Percentiles rank a stretch among this genome's conserved stretches.
Evolutionary conservation across 2,329 filamentous ascomycete species (phyloP).

Genomic region (Talaromyces sp.): DNA sequence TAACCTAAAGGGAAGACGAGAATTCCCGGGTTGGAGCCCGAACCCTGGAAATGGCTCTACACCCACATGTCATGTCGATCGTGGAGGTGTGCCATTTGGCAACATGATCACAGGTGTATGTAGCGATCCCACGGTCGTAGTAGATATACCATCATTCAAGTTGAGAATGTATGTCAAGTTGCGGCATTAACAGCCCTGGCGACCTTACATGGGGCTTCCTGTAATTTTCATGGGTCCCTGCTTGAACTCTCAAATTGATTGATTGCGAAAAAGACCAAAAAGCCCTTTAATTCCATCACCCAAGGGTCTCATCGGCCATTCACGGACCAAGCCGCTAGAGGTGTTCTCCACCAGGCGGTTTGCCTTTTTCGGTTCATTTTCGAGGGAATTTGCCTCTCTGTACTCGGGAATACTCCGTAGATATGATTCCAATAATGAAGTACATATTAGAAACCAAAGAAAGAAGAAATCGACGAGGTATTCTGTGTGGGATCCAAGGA

Average conservation of each 20-base stretch:
- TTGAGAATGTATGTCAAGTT: too few relatives aligned
- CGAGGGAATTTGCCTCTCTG: neutral
- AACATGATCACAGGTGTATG: too few relatives aligned
- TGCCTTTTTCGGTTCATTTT: neutral
- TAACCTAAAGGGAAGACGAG: neutral
- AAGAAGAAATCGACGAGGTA: too few relatives aligned
- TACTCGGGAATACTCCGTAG: neutral
- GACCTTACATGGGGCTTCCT: too few relatives aligned
- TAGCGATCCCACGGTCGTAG: too few relatives aligned
- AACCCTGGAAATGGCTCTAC: neutral
- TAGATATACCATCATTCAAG: neutral
- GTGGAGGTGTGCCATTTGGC: neutral
- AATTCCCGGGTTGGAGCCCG: neutral
- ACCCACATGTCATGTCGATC: conserved; percentile 1
- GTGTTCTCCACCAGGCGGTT: neutral
- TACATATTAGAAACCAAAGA: neutral
- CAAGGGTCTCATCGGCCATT: neutral
- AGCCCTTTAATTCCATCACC: neutral
- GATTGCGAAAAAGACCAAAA: too few relatives aligned
- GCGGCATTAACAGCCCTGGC: too few relatives aligned
- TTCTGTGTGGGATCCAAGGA: neutral
- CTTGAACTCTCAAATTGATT: too few relatives aligned
- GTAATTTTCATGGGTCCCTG: too few relatives aligned
- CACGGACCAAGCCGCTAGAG: neutral
- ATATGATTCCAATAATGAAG: neutral